Conservation (phyloP, 805 yeast species). For the Barnettozyma sp. region DNA sequence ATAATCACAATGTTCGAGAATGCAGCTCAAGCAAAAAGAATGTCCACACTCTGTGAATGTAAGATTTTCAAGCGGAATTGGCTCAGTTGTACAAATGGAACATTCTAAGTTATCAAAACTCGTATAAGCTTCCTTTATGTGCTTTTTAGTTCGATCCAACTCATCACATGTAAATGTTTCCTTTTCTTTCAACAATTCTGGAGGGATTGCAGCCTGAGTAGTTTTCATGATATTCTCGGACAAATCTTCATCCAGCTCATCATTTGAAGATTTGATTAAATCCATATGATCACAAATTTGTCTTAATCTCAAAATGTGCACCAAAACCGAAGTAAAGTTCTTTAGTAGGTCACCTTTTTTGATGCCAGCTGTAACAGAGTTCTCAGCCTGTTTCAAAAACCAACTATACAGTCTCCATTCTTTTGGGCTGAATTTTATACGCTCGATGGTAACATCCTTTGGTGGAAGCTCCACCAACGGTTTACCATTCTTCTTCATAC, state of each 20-base stretch:
- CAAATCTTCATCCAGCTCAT: conserved; percentile 48
- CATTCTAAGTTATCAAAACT: conserved; percentile 55
- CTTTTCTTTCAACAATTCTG: conserved; percentile 12
- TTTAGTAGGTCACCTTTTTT: conserved; percentile 61
- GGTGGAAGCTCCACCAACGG: conserved; percentile 71
- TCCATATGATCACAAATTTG: conserved; percentile 85
- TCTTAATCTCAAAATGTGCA: conserved; percentile 75
- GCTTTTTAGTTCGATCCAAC: conserved; percentile 10
- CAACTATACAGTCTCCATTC: conserved; percentile 64
- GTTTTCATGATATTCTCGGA: conserved; percentile 11
- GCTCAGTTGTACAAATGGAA: conserved; percentile 72
- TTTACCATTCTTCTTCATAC: conserved; percentile 73
- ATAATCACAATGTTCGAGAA: conserved; percentile 67
- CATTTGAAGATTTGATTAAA: conserved; percentile 44
- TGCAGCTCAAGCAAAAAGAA: conserved; percentile 65
- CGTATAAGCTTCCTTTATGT: conserved; percentile 29
- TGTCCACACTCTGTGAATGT: conserved; percentile 77
- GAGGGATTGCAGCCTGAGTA: conserved; percentile 14
- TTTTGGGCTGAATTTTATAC: conserved; percentile 54
- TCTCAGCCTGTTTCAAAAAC: conserved; percentile 60
- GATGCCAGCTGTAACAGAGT: conserved; percentile 51
- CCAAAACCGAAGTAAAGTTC: conserved; percentile 70
- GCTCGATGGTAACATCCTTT: conserved; percentile 65
- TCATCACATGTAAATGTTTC: conserved; percentile 14
- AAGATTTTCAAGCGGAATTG: conserved; percentile 46